These are phyloP conservation scores for Tricholoma hemisulphureum DNA, from an alignment of 768 basidiomycete genomes.

Conservation along the genomic window DNA sequence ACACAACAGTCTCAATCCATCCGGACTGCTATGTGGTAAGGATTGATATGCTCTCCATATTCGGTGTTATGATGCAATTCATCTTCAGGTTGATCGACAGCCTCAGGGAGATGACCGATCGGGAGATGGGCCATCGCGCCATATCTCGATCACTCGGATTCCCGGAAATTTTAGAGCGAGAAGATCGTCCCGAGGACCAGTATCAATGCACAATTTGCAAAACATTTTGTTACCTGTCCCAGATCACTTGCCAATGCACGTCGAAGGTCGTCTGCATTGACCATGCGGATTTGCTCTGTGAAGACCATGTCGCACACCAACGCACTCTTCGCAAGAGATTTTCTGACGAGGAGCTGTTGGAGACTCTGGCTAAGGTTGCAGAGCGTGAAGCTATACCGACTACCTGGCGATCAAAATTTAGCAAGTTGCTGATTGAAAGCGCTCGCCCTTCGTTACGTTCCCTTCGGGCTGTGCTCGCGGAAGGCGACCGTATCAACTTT, in stretches of 20 bases:
- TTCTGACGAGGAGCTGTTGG: slow-evolving; percentile 72
- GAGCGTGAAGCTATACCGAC: slow-evolving; percentile 73
- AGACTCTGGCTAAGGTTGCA: slow-evolving; percentile 61
- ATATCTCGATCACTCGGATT: slow-evolving; percentile 60
- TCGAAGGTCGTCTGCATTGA: slow-evolving; percentile 81
- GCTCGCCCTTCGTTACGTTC: slow-evolving; percentile 72
- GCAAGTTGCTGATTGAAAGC: slow-evolving; percentile 63
- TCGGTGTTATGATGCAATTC: slow-evolving; percentile 1
- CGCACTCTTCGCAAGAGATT: slow-evolving; percentile 76
- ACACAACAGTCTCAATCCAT: slow-evolving; percentile 92
- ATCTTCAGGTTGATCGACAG: slow-evolving; percentile 73
- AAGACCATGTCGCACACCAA: slow-evolving; percentile 41
- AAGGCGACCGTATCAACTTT: slow-evolving; percentile 84
- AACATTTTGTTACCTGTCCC: slow-evolving; percentile 91
- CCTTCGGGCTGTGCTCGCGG: slow-evolving; percentile 78
- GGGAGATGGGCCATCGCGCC: slow-evolving; percentile 71
- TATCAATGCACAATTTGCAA: slow-evolving; percentile 96
- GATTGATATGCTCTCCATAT: slow-evolving; percentile 7
- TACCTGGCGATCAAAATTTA: slow-evolving; percentile 72
- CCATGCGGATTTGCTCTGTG: slow-evolving; percentile 78
- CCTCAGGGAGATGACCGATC: slow-evolving; percentile 84
- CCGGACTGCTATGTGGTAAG: slow-evolving; percentile 90
- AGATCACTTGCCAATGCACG: slow-evolving; percentile 81
- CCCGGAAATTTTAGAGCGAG: slow-evolving; percentile 67
- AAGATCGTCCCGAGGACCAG: slow-evolving; percentile 88